phyloP scores from a whole-genome alignment of 805 yeast genomes.

The Starmerella etchellsii region DNA sequence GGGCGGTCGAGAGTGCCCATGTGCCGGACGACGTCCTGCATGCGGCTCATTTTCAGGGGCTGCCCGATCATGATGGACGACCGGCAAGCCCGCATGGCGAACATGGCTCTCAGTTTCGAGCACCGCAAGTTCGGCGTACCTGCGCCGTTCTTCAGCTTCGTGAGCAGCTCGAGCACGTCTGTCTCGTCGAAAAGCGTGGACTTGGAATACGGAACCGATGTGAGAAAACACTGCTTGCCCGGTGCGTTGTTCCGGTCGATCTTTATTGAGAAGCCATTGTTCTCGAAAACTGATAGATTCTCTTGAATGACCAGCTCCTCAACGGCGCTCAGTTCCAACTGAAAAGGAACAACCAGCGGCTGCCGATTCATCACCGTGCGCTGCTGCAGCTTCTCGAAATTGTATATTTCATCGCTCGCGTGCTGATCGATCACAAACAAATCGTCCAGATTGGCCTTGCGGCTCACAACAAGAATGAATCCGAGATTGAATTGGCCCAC shows the following conservation, averaged over 20 bases:
- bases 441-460: slow-evolving; percentile 32
- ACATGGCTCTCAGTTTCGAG: slow-evolving; percentile 66
- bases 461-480: slow-evolving; percentile 61
- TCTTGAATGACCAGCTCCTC: slow-evolving; percentile 67
- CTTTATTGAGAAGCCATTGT: slow-evolving; percentile 63
- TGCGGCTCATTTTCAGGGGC: slow-evolving; percentile 42
- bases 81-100: slow-evolving; percentile 93
- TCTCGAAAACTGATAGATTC: slow-evolving; percentile 41
- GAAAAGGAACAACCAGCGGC: slow-evolving; percentile 47
- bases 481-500: slow-evolving; percentile 96
- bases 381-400: slow-evolving; percentile 59
- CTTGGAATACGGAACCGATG: slow-evolving; percentile 63
- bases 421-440: slow-evolving; percentile 90
- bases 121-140: slow-evolving; percentile 41
- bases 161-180: slow-evolving; percentile 69
- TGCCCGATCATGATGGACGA: slow-evolving; percentile 89
- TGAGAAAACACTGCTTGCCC: slow-evolving; percentile 43
- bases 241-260: slow-evolving; percentile 40
- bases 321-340: slow-evolving; percentile 53
- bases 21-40: slow-evolving; percentile 57
- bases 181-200: slow-evolving; percentile 45
- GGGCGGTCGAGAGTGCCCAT: slow-evolving; percentile 72
- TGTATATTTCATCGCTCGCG: slow-evolving; percentile 91
- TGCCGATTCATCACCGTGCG: slow-evolving; percentile 52
- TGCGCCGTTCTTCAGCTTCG: slow-evolving; percentile 46